Evolutionary conservation across 441 rosid genomes (phyloP).

Genomic region (Euphorbia corollata): DNA sequence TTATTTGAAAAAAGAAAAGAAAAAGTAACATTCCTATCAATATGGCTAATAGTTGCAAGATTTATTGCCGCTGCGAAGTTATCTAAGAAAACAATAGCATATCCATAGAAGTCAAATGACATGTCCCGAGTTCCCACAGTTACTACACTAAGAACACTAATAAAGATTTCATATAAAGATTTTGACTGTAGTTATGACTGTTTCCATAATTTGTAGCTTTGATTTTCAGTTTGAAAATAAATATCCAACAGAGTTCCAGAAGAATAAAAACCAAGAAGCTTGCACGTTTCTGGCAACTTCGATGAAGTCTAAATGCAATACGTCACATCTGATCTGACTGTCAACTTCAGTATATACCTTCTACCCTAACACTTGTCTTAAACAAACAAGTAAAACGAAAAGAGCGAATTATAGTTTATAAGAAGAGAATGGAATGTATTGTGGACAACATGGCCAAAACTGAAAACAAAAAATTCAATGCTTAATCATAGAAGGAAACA

Average conservation of each 20-base stretch:
- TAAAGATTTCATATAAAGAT: slow-evolving; percentile 38
- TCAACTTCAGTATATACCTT: not conserved
- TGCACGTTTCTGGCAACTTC: not conserved
- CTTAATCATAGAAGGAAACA: too few relatives aligned
- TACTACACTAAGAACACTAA: slow-evolving; percentile 90
- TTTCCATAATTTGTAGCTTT: not conserved
- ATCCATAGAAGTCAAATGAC: slow-evolving; percentile 85
- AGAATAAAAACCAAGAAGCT: not conserved
- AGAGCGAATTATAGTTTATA: not conserved
- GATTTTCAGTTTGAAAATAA: not conserved
- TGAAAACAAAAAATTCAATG: too few relatives aligned
- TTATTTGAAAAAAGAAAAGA: not conserved
- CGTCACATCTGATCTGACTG: not conserved
- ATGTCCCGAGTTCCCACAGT: slow-evolving; percentile 92
- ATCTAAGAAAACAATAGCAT: slow-evolving; percentile 73
- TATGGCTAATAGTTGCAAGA: slow-evolving; percentile 66
- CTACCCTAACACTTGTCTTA: not conserved
- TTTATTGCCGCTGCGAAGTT: slow-evolving; percentile 85
- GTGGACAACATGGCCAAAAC: too few relatives aligned
- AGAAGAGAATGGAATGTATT: not conserved
- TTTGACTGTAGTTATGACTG: slow-evolving; percentile 22
- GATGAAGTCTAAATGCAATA: not conserved
- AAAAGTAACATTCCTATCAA: slow-evolving; percentile 41
- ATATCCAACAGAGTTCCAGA: not conserved
- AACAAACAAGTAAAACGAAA: not conserved